A percentile compares a stretch with the other conserved stretches of the same genome.
phyloP scores from a whole-genome alignment of 1,139 yeast genomes.

The Komagataea norvegica region DNA sequence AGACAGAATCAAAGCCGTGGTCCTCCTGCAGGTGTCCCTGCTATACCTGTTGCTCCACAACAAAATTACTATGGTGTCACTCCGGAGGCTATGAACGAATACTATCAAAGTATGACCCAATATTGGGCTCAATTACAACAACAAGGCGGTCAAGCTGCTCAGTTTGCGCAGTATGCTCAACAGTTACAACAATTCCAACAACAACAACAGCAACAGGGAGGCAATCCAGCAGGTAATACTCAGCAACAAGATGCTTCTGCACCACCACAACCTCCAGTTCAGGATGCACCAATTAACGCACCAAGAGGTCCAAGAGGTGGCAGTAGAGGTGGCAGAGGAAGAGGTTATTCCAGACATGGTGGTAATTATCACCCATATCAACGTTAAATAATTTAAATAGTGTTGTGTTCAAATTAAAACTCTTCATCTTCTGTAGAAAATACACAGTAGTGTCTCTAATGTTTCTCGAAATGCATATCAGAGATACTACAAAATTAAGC shows the following conservation, averaged over 20 bases:
- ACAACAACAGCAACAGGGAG: slow-evolving; percentile 25
- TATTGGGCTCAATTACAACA: slow-evolving; percentile 63
- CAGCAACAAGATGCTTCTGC: slow-evolving; percentile 4
- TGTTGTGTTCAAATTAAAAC: not conserved
- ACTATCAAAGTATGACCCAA: slow-evolving; percentile 82
- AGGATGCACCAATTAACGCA: slow-evolving; percentile 26
- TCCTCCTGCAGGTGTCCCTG: slow-evolving; percentile 7
- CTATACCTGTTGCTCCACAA: slow-evolving; percentile 16
- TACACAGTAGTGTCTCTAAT: too few relatives aligned
- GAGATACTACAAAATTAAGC: too few relatives aligned
- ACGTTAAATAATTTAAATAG: slow-evolving; percentile 6
- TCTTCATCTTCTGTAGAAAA: not conserved
- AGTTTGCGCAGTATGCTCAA: slow-evolving; percentile 33
- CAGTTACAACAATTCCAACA: slow-evolving; percentile 39
- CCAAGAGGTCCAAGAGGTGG: slow-evolving; percentile 35
- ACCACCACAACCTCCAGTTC: slow-evolving; percentile 23
- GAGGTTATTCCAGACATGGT: slow-evolving; percentile 24
- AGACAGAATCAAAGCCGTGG: slow-evolving; percentile 19
- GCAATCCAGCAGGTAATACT: slow-evolving; percentile 3
- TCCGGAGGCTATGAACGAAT: slow-evolving; percentile 84
- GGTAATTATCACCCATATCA: slow-evolving; percentile 32
- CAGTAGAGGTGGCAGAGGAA: slow-evolving; percentile 22
- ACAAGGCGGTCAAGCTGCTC: slow-evolving; percentile 35
- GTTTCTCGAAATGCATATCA: too few relatives aligned
- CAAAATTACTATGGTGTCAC: slow-evolving; percentile 47